Evolutionary conservation across 805 yeast species (phyloP).

Genomic region (Spathaspora arborariae): DNA sequence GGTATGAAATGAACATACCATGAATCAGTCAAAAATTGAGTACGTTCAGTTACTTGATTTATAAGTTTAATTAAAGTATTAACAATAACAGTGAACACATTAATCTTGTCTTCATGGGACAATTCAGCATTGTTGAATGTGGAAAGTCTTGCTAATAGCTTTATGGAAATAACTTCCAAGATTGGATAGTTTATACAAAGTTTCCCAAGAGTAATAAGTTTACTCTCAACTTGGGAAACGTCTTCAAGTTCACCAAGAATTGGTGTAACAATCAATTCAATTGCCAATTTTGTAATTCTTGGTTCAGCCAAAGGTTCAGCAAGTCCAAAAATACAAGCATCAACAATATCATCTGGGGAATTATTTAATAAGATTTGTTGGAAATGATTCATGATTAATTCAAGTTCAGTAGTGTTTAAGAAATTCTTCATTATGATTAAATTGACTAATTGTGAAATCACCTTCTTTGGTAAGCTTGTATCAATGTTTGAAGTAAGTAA

Average conservation of each 20-base stretch:
- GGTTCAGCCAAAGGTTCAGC: conserved; percentile 37
- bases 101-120: background rate
- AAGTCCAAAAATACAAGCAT: conserved; percentile 54
- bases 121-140: conserved; percentile 12
- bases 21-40: conserved; percentile 37
- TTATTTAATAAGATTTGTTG: conserved; percentile 47
- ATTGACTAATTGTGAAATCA: conserved; percentile 61
- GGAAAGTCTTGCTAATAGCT: conserved; percentile 36
- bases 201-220: conserved; percentile 13
- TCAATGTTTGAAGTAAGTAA: conserved; percentile 67
- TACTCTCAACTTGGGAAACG: background rate
- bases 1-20: conserved; percentile 45
- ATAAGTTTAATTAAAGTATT: conserved; percentile 23
- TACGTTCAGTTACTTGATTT: conserved; percentile 22
- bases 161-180: conserved; percentile 41
- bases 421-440: conserved; percentile 48
- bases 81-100: conserved; percentile 11
- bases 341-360: conserved; percentile 44
- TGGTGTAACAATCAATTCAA: conserved; percentile 50
- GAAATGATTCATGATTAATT: conserved; percentile 60
- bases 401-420: conserved; percentile 51
- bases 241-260: conserved; percentile 40
- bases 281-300: conserved; percentile 24
- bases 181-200: conserved; percentile 40
- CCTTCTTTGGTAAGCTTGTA: conserved; percentile 61